phyloP scores from a whole-genome alignment of 1,284 basidiomycete species.

The Cryptococcus sp. region DNA sequence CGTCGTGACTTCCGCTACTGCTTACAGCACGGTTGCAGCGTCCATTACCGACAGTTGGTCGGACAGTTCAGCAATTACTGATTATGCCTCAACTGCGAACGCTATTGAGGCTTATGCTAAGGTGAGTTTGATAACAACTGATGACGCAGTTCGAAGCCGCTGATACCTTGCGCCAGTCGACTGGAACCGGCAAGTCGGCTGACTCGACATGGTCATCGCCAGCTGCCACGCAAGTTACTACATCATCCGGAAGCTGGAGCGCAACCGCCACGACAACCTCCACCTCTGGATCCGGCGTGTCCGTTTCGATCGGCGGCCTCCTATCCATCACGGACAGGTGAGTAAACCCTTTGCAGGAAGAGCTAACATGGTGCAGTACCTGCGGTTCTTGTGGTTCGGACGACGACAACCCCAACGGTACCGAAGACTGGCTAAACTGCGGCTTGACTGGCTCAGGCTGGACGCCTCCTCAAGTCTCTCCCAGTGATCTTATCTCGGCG shows the following conservation, averaged over 20 bases:
- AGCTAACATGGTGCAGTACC: constrained; percentile 15
- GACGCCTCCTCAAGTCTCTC: constrained; percentile 53
- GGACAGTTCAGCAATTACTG: constrained; percentile 2
- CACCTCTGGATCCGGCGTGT: not conserved
- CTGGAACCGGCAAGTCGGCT: too few relatives aligned
- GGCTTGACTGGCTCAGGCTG: constrained; percentile 58
- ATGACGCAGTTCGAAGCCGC: too few relatives aligned
- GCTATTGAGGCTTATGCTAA: not conserved
- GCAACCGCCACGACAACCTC: not conserved
- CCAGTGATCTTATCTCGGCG: constrained; percentile 59
- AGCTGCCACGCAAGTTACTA: not conserved
- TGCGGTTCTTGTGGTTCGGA: constrained; percentile 41
- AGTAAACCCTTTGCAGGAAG: not conserved
- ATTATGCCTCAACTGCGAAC: constrained; percentile 5
- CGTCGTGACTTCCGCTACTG: constrained; percentile 4
- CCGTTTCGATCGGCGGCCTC: not conserved
- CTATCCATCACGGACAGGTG: constrained; percentile 13
- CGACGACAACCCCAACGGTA: constrained; percentile 67
- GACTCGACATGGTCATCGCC: not conserved
- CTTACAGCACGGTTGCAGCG: not conserved
- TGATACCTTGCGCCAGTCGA: too few relatives aligned
- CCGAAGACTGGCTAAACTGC: constrained; percentile 75
- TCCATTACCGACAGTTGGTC: constrained; percentile 3
- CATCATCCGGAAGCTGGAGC: constrained; percentile 4
- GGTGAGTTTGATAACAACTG: too few relatives aligned